These are phyloP conservation scores for Rickenella mellea DNA, from an alignment of 768 basidiomycete species.

Conservation along the genomic window DNA sequence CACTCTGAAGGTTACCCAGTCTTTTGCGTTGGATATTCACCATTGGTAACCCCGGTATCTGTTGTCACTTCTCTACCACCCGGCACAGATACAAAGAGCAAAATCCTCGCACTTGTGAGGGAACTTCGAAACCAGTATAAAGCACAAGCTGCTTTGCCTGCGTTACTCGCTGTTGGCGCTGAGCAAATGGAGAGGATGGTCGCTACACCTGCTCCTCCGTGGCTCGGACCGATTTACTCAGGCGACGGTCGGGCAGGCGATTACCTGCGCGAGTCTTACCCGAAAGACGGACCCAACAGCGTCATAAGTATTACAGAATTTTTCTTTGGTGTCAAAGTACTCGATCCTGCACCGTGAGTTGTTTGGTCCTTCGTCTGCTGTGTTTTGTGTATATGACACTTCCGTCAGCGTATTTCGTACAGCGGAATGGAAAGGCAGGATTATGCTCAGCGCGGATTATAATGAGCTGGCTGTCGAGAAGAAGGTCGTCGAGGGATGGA, in stretches of 20 bases:
- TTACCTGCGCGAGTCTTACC: slow-evolving; percentile 7
- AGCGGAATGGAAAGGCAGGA: slow-evolving; percentile 13
- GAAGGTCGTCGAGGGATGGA: slow-evolving; percentile 5
- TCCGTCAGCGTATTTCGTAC: slow-evolving; percentile 16
- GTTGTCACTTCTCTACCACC: slow-evolving; percentile 9
- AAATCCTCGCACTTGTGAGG: slow-evolving; percentile 6
- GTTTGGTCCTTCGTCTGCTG: no score
- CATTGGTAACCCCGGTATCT: slow-evolving; percentile 10
- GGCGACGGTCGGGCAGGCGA: slow-evolving; percentile 15
- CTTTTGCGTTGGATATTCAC: slow-evolving; percentile 11
- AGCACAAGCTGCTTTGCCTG: slow-evolving; percentile 8
- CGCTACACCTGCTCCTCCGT: slow-evolving; percentile 5
- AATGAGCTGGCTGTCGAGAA: slow-evolving; percentile 10
- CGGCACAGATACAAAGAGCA: slow-evolving; percentile 1
- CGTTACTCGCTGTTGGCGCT: slow-evolving; percentile 7
- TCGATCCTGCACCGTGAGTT: slow-evolving; percentile 19
- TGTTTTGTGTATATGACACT: neutral
- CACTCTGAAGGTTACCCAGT: slow-evolving; percentile 13
- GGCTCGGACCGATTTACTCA: slow-evolving; percentile 12
- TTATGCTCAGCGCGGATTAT: slow-evolving; percentile 16
- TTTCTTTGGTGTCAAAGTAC: slow-evolving; percentile 15
- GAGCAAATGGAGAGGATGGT: slow-evolving; percentile 9
- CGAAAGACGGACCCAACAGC: neutral
- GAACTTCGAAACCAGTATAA: slow-evolving; percentile 8
- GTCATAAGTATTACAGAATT: slow-evolving; percentile 9